Percentiles rank a stretch among this genome's conserved stretches.
Conservation (phyloP, 2,329 filamentous ascomycete species). For the Fusarium compactum region DNA sequence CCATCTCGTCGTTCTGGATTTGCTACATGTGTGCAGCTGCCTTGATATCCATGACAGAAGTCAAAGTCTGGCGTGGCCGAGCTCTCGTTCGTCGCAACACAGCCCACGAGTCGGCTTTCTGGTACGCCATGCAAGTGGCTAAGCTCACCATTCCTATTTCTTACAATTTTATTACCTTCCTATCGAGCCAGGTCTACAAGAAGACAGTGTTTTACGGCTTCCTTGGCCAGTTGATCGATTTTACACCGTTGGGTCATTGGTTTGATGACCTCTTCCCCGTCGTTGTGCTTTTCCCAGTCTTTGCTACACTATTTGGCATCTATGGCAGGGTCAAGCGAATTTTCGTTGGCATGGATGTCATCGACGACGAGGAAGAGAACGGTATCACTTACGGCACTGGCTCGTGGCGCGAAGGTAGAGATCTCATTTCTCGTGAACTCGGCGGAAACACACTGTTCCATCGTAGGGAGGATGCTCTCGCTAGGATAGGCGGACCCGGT, state of each 20-base stretch:
- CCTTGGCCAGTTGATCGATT: slow-evolving; percentile 82
- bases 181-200: slow-evolving; percentile 77
- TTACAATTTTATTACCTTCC: slow-evolving; percentile 96
- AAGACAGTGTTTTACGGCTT: slow-evolving; percentile 90
- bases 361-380: slow-evolving; percentile 78
- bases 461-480: slow-evolving; percentile 59
- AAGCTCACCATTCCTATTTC: slow-evolving; percentile 91
- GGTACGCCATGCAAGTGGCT: slow-evolving; percentile 94
- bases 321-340: slow-evolving; percentile 85
- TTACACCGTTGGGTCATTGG: slow-evolving; percentile 83
- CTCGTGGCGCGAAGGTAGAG: slow-evolving; percentile 90
- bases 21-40: slow-evolving; percentile 96
- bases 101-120: slow-evolving; percentile 91
- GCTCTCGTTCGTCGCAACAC: slow-evolving; percentile 92
- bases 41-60: slow-evolving; percentile 87
- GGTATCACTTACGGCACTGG: slow-evolving; percentile 77
- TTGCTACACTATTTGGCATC: slow-evolving; percentile 87
- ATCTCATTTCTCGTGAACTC: slow-evolving; percentile 88
- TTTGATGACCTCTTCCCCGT: slow-evolving; percentile 92
- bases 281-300: slow-evolving; percentile 86
- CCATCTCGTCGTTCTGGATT: slow-evolving; percentile 88
- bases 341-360: slow-evolving; percentile 80
- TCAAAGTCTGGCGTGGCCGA: slow-evolving; percentile 97
- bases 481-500: slow-evolving; percentile 49
- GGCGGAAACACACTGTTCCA: slow-evolving; percentile 70